Evolutionary conservation across 192 early-diverging fungal species (phyloP).

Genomic region (Phycomyces nitens): DNA sequence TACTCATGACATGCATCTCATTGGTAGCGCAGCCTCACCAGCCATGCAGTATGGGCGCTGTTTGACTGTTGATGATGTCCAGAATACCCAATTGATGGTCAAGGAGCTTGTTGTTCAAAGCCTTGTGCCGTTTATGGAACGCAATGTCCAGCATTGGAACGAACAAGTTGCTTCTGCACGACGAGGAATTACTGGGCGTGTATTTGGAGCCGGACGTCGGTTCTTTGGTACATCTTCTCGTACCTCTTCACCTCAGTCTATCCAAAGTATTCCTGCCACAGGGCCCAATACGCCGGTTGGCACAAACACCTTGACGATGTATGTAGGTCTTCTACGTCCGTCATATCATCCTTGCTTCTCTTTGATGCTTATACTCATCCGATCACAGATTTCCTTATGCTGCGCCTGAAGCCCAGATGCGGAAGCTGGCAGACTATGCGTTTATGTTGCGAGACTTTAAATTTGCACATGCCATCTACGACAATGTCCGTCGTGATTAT

Average conservation of each 20-base stretch:
- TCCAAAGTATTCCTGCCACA: conserved; percentile 33
- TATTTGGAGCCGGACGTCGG: conserved; percentile 79
- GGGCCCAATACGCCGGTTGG: conserved; percentile 35
- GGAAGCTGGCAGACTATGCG: conserved; percentile 90
- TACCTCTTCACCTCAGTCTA: conserved; percentile 38
- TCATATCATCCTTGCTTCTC: background rate
- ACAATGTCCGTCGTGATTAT: conserved; percentile 85
- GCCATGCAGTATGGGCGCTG: conserved; percentile 48
- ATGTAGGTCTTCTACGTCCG: conserved; percentile 15
- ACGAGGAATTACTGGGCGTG: conserved; percentile 83
- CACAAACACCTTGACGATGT: conserved; percentile 30
- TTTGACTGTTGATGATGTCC: conserved; percentile 52
- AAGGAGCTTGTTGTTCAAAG: conserved; percentile 65
- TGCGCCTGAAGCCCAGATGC: conserved; percentile 89
- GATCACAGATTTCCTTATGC: conserved; percentile 55
- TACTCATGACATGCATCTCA: too few species aligned
- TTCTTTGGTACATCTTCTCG: conserved; percentile 71
- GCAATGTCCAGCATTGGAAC: conserved; percentile 82
- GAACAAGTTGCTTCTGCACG: conserved; percentile 87
- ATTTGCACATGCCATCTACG: conserved; percentile 87
- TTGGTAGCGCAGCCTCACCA: conserved; percentile 17
- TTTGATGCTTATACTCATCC: background rate
- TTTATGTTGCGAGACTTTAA: conserved; percentile 96
- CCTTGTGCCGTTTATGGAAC: conserved; percentile 86
- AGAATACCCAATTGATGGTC: conserved; percentile 45